Evolutionary conservation across 495 filamentous ascomycete genomes (phyloP), one percentile per base, ranked within the genome.

Genomic region (Penicillium dipodomyicola): DNA sequence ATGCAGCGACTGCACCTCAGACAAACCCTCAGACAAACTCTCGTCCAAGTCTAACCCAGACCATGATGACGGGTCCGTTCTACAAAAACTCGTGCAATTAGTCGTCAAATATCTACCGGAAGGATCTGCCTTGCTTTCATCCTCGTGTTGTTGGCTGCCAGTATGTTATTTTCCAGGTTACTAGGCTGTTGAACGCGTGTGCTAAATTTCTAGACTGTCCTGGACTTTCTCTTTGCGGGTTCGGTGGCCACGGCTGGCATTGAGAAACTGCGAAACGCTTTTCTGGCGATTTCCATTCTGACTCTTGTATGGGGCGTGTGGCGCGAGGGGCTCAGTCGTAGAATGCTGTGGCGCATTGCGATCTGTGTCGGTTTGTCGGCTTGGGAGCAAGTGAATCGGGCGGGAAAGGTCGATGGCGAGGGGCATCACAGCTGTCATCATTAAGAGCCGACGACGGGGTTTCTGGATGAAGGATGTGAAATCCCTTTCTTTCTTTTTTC

Each of bases 81-180:
- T 9, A n/a, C 41, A 9, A 39, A 39, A 20, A 15, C 41, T 12
- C 2, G 2, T 45, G 3, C 43, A 45, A 5, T 39, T 39, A 43
- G 5, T 45, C 23, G 14, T 45, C 23, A 45, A 15, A 9, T 45
- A 25, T 14, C 23, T 45, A 25, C 43, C 43, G 2, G 43, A 45
- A 14, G 43, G 43, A n/a, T 45, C 20, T 5, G 43, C 43, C 27
- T 45, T 45, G 22, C 43, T 45, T 45, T 45, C 43, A 27, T 45
- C 22, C 8, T 45, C 43, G 22, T 45, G 43, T 27, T 45, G 43
- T n/a, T 45, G 43, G 43, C 43, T 45, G 3, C 43, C 43, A 45
- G 43, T 45, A 45, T n/a, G 43, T 27, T 9, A 8, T 9, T 7
- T 43, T 15, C 41, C 5, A 43, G 14, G 41, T 43, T 12, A 43